phyloP scores from a whole-genome alignment of 2,329 filamentous ascomycete genomes.

The Aspergillus sp. region DNA sequence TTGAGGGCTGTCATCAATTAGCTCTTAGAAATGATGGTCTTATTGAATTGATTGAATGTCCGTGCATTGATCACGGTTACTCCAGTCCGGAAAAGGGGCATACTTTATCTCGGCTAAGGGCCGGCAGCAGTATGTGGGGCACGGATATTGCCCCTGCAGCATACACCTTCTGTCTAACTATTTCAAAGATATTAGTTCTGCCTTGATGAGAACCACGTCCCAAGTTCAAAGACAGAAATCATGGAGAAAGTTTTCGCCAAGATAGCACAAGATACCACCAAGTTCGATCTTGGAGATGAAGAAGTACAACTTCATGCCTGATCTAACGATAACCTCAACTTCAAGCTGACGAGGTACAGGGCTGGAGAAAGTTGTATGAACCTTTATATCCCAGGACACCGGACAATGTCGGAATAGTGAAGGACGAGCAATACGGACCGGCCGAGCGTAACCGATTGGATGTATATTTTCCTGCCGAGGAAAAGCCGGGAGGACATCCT shows the following conservation, averaged over 20 bases:
- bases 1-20: no score
- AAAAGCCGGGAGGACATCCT: not conserved
- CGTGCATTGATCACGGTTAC: no score
- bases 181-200: no score
- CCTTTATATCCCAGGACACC: not conserved
- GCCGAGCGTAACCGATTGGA: conserved; percentile 9
- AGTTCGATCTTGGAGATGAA: conserved; percentile 8
- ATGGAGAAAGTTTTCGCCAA: conserved; percentile 4
- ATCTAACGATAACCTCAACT: not conserved
- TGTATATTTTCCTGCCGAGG: not conserved
- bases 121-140: no score
- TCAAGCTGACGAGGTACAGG: not conserved
- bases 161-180: not conserved
- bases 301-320: not conserved
- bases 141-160: not conserved
- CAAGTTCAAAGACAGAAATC: not conserved
- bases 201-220: not conserved
- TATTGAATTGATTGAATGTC: no score
- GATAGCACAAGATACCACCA: conserved; percentile 8
- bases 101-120: no score
- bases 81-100: no score
- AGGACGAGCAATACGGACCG: conserved; percentile 4
- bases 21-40: no score
- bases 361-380: conserved; percentile 1
- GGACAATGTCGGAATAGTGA: not conserved